Conservation (phyloP, 2,329 filamentous ascomycete genomes). For the Xylaria sp. region DNA sequence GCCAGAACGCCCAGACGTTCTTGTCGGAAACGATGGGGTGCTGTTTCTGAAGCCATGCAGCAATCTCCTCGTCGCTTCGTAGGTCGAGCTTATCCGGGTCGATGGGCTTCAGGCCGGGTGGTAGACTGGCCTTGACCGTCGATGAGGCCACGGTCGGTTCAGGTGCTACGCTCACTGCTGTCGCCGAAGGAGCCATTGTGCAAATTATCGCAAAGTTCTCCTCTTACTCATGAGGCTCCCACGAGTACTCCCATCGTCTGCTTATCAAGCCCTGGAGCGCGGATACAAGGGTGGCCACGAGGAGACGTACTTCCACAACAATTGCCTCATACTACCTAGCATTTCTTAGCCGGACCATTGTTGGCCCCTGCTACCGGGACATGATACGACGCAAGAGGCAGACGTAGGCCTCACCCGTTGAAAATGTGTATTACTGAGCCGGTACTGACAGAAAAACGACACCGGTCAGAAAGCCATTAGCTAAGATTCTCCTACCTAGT, state of each 20-base stretch:
- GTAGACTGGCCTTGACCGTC: constrained; percentile 32
- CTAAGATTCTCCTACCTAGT: constrained; percentile 9
- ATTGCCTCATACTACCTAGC: not conserved
- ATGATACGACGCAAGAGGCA: not conserved
- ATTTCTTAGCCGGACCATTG: not conserved
- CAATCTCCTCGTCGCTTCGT: constrained; percentile 50
- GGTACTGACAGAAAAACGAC: not conserved
- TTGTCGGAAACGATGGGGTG: constrained; percentile 52
- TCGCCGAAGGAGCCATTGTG: constrained; percentile 39
- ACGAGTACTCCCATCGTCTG: constrained; percentile 6
- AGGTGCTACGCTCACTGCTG: constrained; percentile 26
- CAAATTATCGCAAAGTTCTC: not conserved
- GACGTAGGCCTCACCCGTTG: not conserved
- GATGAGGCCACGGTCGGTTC: constrained; percentile 30
- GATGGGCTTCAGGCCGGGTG: constrained; percentile 43
- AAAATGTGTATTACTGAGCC: constrained; percentile 1
- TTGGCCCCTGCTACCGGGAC: not conserved
- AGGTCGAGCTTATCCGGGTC: constrained; percentile 44
- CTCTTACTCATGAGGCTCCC: not conserved
- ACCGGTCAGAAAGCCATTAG: constrained; percentile 11
- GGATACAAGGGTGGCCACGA: not conserved
- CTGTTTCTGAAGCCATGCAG: constrained; percentile 44
- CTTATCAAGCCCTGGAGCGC: constrained; percentile 16
- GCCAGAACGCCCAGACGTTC: constrained; percentile 59
- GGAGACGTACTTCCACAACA: not conserved